Conservation (phyloP, 768 basidiomycete species). For the Leccinum fibrillosum region DNA sequence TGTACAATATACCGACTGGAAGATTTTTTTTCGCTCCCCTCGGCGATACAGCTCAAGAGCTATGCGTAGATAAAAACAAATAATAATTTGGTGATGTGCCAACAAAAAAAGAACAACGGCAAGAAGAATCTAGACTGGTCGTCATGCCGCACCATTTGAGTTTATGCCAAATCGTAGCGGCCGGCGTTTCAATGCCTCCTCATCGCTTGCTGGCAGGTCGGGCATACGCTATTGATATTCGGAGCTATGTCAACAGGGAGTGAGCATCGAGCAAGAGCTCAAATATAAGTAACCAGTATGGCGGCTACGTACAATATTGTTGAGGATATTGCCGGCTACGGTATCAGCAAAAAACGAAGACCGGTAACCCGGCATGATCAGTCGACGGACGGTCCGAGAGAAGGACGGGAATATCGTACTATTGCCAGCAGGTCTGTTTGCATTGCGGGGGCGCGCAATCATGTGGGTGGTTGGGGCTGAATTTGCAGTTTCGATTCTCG, state of each 20-base stretch:
- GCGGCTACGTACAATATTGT: constrained; percentile 39
- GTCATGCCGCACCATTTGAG: not conserved
- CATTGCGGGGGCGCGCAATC: constrained; percentile 43
- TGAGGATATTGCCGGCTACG: constrained; percentile 43
- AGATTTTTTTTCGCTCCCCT: constrained; percentile 1
- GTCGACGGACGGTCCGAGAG: not conserved
- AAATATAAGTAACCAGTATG: not conserved
- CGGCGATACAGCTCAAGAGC: constrained; percentile 29
- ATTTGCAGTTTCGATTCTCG: constrained; percentile 45
- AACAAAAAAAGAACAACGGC: not conserved
- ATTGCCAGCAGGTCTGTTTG: constrained; percentile 46
- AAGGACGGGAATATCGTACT: constrained; percentile 32
- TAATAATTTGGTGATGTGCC: constrained; percentile 23
- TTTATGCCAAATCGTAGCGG: not conserved
- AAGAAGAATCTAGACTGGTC: constrained; percentile 8
- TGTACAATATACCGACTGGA: constrained; percentile 10
- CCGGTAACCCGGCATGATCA: not conserved
- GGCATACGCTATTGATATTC: constrained; percentile 39
- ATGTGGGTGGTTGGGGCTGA: constrained; percentile 50
- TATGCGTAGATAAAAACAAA: constrained; percentile 15
- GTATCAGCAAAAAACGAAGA: constrained; percentile 1
- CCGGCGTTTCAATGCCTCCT: constrained; percentile 21
- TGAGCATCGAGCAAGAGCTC: not conserved
- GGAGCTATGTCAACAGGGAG: constrained; percentile 32
- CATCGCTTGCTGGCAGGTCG: constrained; percentile 34